A percentile compares a stretch with the other conserved stretches of the same genome.
Evolutionary conservation across 1,284 basidiomycete genomes (phyloP).

Genomic region (Ustilago vetiveriae): DNA sequence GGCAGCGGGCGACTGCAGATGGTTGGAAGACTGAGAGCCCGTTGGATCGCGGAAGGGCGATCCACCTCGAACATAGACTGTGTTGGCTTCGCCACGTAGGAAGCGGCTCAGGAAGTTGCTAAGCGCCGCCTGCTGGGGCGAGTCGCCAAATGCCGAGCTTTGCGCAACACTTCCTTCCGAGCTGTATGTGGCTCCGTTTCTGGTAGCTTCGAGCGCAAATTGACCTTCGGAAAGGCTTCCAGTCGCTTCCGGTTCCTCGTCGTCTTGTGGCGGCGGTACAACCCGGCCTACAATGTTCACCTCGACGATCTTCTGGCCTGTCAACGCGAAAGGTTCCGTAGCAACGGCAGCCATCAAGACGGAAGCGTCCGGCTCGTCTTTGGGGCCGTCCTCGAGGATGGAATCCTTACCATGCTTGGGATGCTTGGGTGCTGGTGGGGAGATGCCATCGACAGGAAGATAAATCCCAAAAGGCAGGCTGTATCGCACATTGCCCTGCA

Average conservation of each 20-base stretch:
- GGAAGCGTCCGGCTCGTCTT: slow-evolving; percentile 22
- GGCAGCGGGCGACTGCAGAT: background rate
- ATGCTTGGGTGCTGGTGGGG: slow-evolving; percentile 17
- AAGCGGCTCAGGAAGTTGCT: slow-evolving; percentile 59
- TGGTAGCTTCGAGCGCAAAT: slow-evolving; percentile 1
- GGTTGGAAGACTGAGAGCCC: slow-evolving; percentile 1
- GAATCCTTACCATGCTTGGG: slow-evolving; percentile 21
- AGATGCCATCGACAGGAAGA: slow-evolving; percentile 41
- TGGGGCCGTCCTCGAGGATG: background rate
- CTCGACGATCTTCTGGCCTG: slow-evolving; percentile 49
- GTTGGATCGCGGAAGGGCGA: slow-evolving; percentile 45
- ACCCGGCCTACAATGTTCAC: slow-evolving; percentile 52
- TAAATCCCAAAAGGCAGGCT: slow-evolving; percentile 59
- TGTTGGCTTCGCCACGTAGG: slow-evolving; percentile 59
- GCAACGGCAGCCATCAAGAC: slow-evolving; percentile 59
- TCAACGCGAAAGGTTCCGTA: slow-evolving; percentile 54
- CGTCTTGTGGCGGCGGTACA: slow-evolving; percentile 50
- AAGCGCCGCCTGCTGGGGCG: slow-evolving; percentile 51
- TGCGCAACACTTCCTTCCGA: background rate
- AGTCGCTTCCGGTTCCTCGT: background rate
- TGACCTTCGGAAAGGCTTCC: background rate
- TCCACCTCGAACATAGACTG: slow-evolving; percentile 59
- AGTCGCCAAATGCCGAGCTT: slow-evolving; percentile 15
- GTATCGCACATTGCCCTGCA: slow-evolving; percentile 56
- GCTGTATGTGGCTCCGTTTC: background rate